These are phyloP conservation scores for Claviceps paspali DNA, from an alignment of 2,329 filamentous ascomycete genomes.

Conservation along the genomic window DNA sequence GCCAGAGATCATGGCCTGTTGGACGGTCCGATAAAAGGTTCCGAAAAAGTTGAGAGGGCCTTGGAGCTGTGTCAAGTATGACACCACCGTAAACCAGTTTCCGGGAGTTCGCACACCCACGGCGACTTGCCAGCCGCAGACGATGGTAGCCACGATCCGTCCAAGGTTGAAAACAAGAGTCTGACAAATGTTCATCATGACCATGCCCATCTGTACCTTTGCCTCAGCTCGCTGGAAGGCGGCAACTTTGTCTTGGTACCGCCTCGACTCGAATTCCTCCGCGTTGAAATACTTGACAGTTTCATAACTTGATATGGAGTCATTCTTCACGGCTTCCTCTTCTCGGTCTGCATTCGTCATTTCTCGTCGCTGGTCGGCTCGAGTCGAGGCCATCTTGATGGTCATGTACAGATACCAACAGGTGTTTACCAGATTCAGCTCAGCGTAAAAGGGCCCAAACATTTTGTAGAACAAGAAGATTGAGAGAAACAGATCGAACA, in stretches of 20 bases:
- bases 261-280: conserved; percentile 60
- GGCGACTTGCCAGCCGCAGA: conserved; percentile 64
- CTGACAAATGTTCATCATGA: conserved; percentile 68
- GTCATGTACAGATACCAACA: conserved; percentile 96
- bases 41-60: conserved; percentile 77
- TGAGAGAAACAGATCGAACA: conserved; percentile 75
- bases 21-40: conserved; percentile 89
- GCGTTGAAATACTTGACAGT: conserved; percentile 87
- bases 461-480: conserved; percentile 58
- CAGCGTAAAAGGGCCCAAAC: conserved; percentile 58
- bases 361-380: conserved; percentile 75
- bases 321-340: conserved; percentile 95
- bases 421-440: conserved; percentile 78
- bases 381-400: conserved; percentile 86
- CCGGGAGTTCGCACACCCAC: conserved; percentile 49
- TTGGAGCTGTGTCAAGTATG: conserved; percentile 68
- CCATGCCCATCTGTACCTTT: conserved; percentile 60
- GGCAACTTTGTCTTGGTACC: conserved; percentile 55
- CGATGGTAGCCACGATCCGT: conserved; percentile 54
- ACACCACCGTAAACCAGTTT: conserved; percentile 57
- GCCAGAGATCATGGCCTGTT: conserved; percentile 93
- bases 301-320: conserved; percentile 98
- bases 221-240: conserved; percentile 63
- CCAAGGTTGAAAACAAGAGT: conserved; percentile 68
- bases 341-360: conserved; percentile 94